A percentile compares a stretch with the other conserved stretches of the same genome.
phyloP scores from a whole-genome alignment of 371 early-diverging fungal genomes.

The Mortierella sp. region DNA sequence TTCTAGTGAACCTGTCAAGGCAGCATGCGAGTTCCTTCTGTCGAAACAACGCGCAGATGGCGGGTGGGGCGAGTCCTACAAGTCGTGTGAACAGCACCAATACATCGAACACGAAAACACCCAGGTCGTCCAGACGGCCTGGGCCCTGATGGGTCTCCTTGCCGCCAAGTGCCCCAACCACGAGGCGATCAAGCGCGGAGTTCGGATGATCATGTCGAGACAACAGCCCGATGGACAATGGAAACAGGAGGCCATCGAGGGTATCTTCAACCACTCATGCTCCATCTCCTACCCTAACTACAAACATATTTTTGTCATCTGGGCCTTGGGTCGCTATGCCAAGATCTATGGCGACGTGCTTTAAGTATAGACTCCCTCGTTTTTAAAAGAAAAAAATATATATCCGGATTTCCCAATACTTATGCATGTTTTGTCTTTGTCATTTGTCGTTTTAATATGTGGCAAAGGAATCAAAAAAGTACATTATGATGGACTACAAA shows the following conservation, averaged over 20 bases:
- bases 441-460: too few relatives aligned
- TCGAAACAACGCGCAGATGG: constrained; percentile 91
- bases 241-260: constrained; percentile 97
- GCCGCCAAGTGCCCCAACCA: constrained; percentile 89
- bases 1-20: constrained; percentile 58
- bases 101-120: constrained; percentile 75
- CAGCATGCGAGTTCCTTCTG: constrained; percentile 90
- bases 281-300: constrained; percentile 83
- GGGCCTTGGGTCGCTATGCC: constrained; percentile 95
- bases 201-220: constrained; percentile 84
- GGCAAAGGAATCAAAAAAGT: too few relatives aligned
- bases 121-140: constrained; percentile 95
- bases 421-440: too few relatives aligned
- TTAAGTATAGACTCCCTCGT: too few relatives aligned
- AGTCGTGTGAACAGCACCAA: constrained; percentile 80
- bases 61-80: constrained; percentile 98
- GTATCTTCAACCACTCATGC: constrained; percentile 96
- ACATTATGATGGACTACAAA: constrained; percentile 1
- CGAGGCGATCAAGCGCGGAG: constrained; percentile 79
- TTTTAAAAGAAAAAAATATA: too few relatives aligned
- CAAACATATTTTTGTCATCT: constrained; percentile 82
- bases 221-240: constrained; percentile 94
- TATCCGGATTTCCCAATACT: too few relatives aligned
- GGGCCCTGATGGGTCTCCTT: constrained; percentile 89
- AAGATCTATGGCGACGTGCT: constrained; percentile 26